phyloP scores from a whole-genome alignment of 305 asterid species.

The Solanum aculeatissimum region DNA sequence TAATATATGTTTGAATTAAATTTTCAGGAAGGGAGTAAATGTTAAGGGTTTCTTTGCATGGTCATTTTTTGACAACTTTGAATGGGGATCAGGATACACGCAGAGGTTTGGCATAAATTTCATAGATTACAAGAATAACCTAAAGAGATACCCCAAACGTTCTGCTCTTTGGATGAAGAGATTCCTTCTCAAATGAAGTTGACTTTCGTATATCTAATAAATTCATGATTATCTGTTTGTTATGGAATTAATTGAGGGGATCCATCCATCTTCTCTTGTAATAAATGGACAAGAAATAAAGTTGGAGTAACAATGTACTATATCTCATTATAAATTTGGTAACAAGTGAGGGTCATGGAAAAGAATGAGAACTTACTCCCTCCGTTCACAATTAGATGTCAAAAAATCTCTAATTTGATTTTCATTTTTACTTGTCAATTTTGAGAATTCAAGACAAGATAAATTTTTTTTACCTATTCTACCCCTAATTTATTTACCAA shows the following conservation, averaged over 20 bases:
- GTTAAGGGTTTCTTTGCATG: slow-evolving; percentile 18
- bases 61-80: slow-evolving; percentile 19
- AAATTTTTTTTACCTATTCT: too few relatives aligned
- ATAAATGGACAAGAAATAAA: not conserved
- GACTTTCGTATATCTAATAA: too few relatives aligned
- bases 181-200: slow-evolving; percentile 3
- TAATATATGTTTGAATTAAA: not conserved
- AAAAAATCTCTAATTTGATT: too few relatives aligned
- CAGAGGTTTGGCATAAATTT: slow-evolving; percentile 10
- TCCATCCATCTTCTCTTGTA: not conserved
- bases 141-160: slow-evolving; percentile 11
- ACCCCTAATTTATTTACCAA: too few relatives aligned
- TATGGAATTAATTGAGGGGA: not conserved
- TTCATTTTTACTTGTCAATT: too few relatives aligned
- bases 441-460: too few relatives aligned
- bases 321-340: too few relatives aligned
- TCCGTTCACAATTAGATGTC: too few relatives aligned
- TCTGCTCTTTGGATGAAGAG: slow-evolving; percentile 15
- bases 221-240: not conserved
- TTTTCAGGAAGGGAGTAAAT: slow-evolving; percentile 3
- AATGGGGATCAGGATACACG: slow-evolving; percentile 18
- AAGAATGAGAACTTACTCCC: too few relatives aligned
- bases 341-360: too few relatives aligned
- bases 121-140: slow-evolving; percentile 10
- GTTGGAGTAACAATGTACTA: not conserved